These are phyloP conservation scores for Fusarium drepaniforme DNA, from an alignment of 2,329 filamentous ascomycete species.

Conservation along the genomic window DNA sequence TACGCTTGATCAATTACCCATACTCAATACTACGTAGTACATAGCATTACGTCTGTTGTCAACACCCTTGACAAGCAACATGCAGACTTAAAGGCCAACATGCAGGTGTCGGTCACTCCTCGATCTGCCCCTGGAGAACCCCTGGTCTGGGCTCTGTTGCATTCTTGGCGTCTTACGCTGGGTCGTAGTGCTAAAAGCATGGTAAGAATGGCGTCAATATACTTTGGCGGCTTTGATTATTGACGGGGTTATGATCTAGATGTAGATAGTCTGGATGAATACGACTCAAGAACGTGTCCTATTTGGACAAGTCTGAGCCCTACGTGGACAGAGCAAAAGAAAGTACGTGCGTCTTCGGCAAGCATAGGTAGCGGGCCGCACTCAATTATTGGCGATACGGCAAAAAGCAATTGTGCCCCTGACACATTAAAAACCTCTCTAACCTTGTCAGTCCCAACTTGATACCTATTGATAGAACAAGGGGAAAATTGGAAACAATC, in stretches of 20 bases:
- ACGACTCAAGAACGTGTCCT: not conserved
- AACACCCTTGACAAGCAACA: not conserved
- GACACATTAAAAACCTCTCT: not conserved
- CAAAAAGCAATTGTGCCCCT: not conserved
- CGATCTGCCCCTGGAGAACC: not conserved
- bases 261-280: not conserved
- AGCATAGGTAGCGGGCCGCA: not conserved
- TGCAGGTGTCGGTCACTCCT: not conserved
- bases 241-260: slow-evolving; percentile 2
- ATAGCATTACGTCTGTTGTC: not conserved
- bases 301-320: not conserved
- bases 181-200: not conserved
- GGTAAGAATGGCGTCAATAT: not conserved
- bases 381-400: not conserved
- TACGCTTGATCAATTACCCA: not conserved
- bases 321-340: not conserved
- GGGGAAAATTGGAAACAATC: slow-evolving; percentile 9
- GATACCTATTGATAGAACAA: slow-evolving; percentile 11
- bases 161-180: not conserved
- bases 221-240: slow-evolving; percentile 1
- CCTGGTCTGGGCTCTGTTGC: not conserved
- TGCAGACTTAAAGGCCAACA: not conserved
- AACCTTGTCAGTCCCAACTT: not conserved
- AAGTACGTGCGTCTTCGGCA: not conserved
- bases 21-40: not conserved